A percentile compares a stretch with the other conserved stretches of the same genome.
Evolutionary conservation across 2,329 filamentous ascomycete genomes (phyloP).

Genomic region (Penicillium sumatraense): DNA sequence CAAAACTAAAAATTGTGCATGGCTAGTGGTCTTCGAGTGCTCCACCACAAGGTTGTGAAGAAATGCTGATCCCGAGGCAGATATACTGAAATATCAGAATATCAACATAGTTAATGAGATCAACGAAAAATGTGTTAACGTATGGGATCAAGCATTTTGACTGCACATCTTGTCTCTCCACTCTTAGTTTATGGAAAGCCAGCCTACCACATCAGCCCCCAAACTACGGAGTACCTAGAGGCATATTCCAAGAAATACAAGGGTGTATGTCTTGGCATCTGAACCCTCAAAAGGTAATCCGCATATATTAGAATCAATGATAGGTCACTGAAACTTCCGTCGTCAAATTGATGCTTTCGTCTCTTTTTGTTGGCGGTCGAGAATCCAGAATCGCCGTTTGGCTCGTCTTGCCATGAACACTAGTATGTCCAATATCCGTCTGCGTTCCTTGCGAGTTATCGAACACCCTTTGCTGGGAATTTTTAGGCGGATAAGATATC

Average conservation of each 20-base stretch:
- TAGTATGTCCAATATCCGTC: constrained; percentile 16
- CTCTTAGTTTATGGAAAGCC: no score
- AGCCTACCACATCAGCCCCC: no score
- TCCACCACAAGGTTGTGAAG: neutral
- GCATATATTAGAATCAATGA: neutral
- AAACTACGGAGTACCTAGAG: no score
- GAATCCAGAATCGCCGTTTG: constrained; percentile 17
- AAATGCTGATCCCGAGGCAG: neutral
- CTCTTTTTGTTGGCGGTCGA: neutral
- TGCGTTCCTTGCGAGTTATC: constrained; percentile 18
- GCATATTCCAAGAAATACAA: no score
- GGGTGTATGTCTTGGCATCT: no score
- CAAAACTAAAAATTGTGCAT: no score
- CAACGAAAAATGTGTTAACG: no score
- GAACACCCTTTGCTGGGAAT: constrained; percentile 6
- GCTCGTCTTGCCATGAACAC: constrained; percentile 6
- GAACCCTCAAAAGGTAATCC: neutral
- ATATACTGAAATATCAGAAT: no score
- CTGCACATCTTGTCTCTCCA: neutral
- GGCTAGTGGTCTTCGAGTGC: no score
- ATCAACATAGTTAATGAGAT: no score
- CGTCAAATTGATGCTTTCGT: constrained; percentile 18
- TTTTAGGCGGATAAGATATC: constrained; percentile 12
- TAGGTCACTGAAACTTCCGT: constrained; percentile 21
- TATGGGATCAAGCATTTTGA: no score